These are phyloP conservation scores for Suillus bovinus DNA, from an alignment of 768 basidiomycete genomes.

Conservation along the genomic window DNA sequence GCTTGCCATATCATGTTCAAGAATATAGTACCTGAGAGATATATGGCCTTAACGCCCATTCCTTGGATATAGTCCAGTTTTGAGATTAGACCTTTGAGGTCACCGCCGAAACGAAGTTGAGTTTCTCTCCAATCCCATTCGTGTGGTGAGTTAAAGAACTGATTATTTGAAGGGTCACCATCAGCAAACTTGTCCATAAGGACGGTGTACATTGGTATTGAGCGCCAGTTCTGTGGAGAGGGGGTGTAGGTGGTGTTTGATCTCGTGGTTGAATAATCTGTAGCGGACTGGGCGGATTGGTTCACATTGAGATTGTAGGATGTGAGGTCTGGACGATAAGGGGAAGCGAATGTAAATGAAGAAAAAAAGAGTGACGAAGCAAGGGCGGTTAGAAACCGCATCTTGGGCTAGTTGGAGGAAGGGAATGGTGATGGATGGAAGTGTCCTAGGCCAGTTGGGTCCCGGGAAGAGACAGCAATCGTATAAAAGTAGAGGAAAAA, in stretches of 20 bases:
- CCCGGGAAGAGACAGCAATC: not conserved
- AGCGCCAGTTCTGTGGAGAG: slow-evolving; percentile 88
- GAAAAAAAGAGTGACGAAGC: slow-evolving; percentile 25
- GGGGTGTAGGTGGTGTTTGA: slow-evolving; percentile 68
- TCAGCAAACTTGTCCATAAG: slow-evolving; percentile 94
- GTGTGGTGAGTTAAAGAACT: slow-evolving; percentile 77
- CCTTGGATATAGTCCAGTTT: slow-evolving; percentile 87
- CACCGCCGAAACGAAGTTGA: slow-evolving; percentile 87
- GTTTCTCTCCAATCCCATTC: slow-evolving; percentile 89
- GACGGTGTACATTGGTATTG: slow-evolving; percentile 75
- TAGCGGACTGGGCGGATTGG: slow-evolving; percentile 62
- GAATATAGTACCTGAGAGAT: slow-evolving; percentile 91
- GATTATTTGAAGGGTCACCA: slow-evolving; percentile 89
- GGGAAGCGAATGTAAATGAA: slow-evolving; percentile 53
- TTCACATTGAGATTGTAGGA: slow-evolving; percentile 82
- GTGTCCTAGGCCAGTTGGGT: no score
- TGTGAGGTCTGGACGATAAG: slow-evolving; percentile 64
- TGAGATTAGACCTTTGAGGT: slow-evolving; percentile 73
- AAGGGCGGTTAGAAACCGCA: slow-evolving; percentile 49
- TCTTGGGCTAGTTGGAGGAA: slow-evolving; percentile 18
- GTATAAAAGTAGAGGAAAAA: not conserved
- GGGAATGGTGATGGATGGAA: no score
- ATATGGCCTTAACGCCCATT: slow-evolving; percentile 84
- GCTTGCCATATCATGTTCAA: slow-evolving; percentile 98
- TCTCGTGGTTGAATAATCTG: slow-evolving; percentile 65